A percentile compares a stretch with the other conserved stretches of the same genome.
Evolutionary conservation across 768 basidiomycete genomes (phyloP).

Genomic region (Asterophora lycoperdoides): DNA sequence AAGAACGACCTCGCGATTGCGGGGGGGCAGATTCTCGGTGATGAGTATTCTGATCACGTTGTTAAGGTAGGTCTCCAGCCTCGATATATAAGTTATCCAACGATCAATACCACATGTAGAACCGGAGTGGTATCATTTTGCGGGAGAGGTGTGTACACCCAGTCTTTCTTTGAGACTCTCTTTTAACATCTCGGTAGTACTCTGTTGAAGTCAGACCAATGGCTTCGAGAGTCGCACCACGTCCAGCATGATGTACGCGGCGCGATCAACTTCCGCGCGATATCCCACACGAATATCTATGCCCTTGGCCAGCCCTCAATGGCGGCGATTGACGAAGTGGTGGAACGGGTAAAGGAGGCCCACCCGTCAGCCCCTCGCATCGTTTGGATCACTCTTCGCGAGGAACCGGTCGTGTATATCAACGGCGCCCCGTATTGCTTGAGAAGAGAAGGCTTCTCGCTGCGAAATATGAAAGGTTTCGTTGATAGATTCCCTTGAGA

Average conservation of each 20-base stretch:
- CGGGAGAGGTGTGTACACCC: conserved; percentile 62
- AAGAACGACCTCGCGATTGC: conserved; percentile 70
- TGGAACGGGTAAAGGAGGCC: conserved; percentile 53
- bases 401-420: conserved; percentile 88
- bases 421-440: conserved; percentile 92
- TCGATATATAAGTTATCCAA: too few species aligned
- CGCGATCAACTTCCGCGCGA: conserved; percentile 91
- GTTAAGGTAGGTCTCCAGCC: conserved; percentile 54
- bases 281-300: conserved; percentile 78
- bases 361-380: conserved; percentile 61
- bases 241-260: conserved; percentile 75
- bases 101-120: conserved; percentile 37
- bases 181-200: conserved; percentile 42
- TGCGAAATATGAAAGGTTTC: conserved; percentile 91
- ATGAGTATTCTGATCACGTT: conserved; percentile 94
- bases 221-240: conserved; percentile 69
- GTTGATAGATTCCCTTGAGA: too few species aligned
- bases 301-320: conserved; percentile 91
- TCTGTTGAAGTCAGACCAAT: conserved; percentile 89
- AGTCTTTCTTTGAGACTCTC: neutral
- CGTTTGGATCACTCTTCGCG: conserved; percentile 91
- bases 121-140: conserved; percentile 90
- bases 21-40: conserved; percentile 85
- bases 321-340: conserved; percentile 81
- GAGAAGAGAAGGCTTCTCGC: conserved; percentile 76